Evolutionary conservation across 1,139 yeast genomes (phyloP), one percentile per base, ranked within the genome.

Genomic region (Fermentozyma sake): DNA sequence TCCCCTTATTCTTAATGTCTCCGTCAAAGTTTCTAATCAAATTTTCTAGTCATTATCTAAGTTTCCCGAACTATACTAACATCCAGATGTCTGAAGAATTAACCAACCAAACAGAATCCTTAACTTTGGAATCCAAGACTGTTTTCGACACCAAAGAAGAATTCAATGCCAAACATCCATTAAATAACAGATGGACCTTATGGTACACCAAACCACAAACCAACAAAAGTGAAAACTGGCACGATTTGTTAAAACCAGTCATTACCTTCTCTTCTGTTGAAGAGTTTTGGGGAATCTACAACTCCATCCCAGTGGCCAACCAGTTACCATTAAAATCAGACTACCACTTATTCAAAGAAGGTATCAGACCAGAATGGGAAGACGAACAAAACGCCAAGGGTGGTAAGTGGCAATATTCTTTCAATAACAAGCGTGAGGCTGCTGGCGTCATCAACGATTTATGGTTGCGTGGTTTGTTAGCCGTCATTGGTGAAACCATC

Each of bases 351-450:
- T 91, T 93, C 71, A 84, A 91, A 64, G 84, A 83, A 54, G 96
- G 91, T 32, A 79, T 93, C 48, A 83, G 87, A 58, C 99, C 98
- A 32, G 97, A 91, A 68, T 91, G 99, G 99, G 99, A 91, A 70
- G 97, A 91, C 61, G 70, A 66, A 31, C 74, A 77, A 44, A 93
- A 93, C 64, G 61, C 87, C 38, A 72, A 79, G 46, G 98, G 99
- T 53, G 98, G 98, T 50, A 86, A 85, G 64, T 91, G 96, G 96
- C 72, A 62, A 47, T 64, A 50, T 41, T 73, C 85, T 22, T 84
- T 76, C 62, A 79, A 75, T 58, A 79, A 81, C 61, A 79, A 70
- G 57, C 75, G 76, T 44, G 82, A 72, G 40, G 68, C 68, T 35
- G 59, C 63, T 33, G 62, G 62, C 24, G 77, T 77, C 36, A 79